Base-by-base conservation (phyloP, 1,139 yeast genomes). In the Candida dubliniensis region DNA sequence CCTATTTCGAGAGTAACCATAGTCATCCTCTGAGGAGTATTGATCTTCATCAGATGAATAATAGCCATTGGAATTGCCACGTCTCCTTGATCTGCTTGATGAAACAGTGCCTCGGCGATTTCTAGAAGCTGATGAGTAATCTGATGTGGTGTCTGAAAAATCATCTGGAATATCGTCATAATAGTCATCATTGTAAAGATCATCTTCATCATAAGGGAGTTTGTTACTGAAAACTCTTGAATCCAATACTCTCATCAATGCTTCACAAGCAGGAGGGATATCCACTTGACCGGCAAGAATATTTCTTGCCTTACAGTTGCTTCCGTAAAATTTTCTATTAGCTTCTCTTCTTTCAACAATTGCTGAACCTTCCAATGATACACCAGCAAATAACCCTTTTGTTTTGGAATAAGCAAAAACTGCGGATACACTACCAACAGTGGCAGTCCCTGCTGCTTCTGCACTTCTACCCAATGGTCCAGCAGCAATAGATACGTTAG, bases 391-490 rank as follows among this genome's bases (percentile, higher is more conserved):
- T 44, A 93, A 76, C 48, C 99, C 99, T 64, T 95, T 93, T 2
- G 97, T 91, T 66, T 93, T 93, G 12, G 98, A 89, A 66, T 93
- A 93, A 1, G 97, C 74, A 62, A 91, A 93, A 13, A 93, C 84
- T 4, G 99, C 96, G 3, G 98, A 87, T 6, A 91, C 95, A 47
- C 86, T 77, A 57, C 85, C 85, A 47, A 89, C 69, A 2, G 97
- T 88, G 0, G 98, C 99, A 32, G 96, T 82, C 18, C 97, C 99
- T 11, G 96, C 96, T 34, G 96, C 98, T 65, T 93, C 99, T 3
- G 97, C 99, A 58, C 89, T 91, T 69, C 99, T 82, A 47, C 99
- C 99, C 53, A 93, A 69, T 0, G 99, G 99, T 34, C 99, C 99
- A 0, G 97, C 98, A n/a, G 99, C 98, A 34, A 93, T 84, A 13